These are phyloP conservation scores for Gigaspora rosea DNA, from an alignment of 192 early-diverging fungal genomes.

Conservation along the genomic window DNA sequence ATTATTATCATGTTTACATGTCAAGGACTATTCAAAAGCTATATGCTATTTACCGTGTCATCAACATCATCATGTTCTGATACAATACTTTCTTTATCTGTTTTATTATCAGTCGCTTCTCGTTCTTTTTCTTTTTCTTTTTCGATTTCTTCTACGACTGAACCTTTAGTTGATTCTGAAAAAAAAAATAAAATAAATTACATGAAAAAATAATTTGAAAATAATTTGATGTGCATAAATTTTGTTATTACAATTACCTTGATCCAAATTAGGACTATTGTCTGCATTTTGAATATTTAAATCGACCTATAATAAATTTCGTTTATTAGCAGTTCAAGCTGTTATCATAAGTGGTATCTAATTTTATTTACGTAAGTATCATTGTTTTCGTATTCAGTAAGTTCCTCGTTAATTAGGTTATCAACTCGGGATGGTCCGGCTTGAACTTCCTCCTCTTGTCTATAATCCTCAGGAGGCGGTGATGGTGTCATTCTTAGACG, in stretches of 20 bases:
- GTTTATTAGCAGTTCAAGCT: not conserved
- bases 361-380: not conserved
- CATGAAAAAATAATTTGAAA: not conserved
- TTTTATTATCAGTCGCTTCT: not conserved
- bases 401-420: not conserved
- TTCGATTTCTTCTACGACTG: not conserved
- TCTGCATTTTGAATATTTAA: not conserved
- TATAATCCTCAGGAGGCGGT: not conserved
- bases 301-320: not conserved
- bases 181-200: not conserved
- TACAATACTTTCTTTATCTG: not conserved
- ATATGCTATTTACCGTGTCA: not conserved
- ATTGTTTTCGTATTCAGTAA: not conserved
- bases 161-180: not conserved
- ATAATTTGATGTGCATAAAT: not conserved
- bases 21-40: not conserved
- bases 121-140: not conserved
- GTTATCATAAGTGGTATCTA: not conserved
- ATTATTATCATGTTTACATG: not conserved
- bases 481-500: slow-evolving; percentile 26
- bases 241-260: not conserved
- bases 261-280: not conserved
- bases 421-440: not conserved
- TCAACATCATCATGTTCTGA: not conserved
- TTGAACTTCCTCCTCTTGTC: not conserved